Conservation (phyloP, 1,284 basidiomycete species). For the Pseudozyma hubeiensis region DNA sequence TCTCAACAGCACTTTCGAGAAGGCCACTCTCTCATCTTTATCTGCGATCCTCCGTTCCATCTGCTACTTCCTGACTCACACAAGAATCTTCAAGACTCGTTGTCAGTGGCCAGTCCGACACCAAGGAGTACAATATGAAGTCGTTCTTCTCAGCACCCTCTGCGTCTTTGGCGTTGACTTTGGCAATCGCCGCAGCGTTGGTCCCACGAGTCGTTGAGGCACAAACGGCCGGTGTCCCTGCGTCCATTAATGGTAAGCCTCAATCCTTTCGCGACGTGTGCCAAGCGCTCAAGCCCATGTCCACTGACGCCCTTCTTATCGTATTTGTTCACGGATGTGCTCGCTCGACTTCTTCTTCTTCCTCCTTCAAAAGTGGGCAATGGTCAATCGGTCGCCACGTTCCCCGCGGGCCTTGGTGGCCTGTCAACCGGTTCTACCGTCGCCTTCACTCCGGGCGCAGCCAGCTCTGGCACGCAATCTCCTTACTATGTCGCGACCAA, state of each 20-base stretch:
- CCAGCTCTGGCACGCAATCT: slow-evolving; percentile 1
- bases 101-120: neutral
- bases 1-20: neutral
- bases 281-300: neutral
- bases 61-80: neutral
- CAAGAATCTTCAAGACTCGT: neutral
- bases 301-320: neutral
- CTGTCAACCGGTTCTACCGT: slow-evolving; percentile 22
- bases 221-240: slow-evolving; percentile 40
- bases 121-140: slow-evolving; percentile 11
- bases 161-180: neutral
- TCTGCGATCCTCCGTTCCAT: neutral
- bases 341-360: neutral
- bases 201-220: slow-evolving; percentile 4
- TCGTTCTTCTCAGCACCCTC: neutral
- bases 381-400: slow-evolving; percentile 26
- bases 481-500: slow-evolving; percentile 45
- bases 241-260: slow-evolving; percentile 33
- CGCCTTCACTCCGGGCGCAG: slow-evolving; percentile 34
- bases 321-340: neutral
- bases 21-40: no score
- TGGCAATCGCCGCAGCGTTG: slow-evolving; percentile 3
- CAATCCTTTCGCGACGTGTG: neutral
- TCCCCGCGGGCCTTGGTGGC: slow-evolving; percentile 32
- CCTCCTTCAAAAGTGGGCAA: slow-evolving; percentile 24